Percentiles rank a stretch among this genome's conserved stretches.
Conservation (phyloP, 495 filamentous ascomycete genomes). For the Aspergillus affinis region DNA sequence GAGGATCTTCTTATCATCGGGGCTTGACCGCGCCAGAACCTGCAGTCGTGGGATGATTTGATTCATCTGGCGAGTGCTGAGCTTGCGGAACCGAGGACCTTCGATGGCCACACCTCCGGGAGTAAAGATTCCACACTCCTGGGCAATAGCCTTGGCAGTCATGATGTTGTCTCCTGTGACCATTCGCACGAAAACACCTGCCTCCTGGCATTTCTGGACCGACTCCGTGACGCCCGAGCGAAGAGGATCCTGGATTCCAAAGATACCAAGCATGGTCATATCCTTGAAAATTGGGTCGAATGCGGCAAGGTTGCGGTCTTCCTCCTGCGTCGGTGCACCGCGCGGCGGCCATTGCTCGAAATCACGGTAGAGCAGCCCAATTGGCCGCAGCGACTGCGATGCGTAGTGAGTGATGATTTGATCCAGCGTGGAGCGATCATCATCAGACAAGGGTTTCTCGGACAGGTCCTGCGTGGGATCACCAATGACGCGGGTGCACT, state of each 20-base stretch:
- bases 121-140: slow-evolving; percentile 79
- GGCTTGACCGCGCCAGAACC: slow-evolving; percentile 82
- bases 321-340: slow-evolving; percentile 61
- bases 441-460: slow-evolving; percentile 53
- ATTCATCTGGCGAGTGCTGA: slow-evolving; percentile 66
- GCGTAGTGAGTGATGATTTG: slow-evolving; percentile 75
- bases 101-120: slow-evolving; percentile 77
- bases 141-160: slow-evolving; percentile 83
- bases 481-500: slow-evolving; percentile 68
- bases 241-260: slow-evolving; percentile 87
- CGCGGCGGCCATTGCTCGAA: slow-evolving; percentile 87
- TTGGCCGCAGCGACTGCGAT: slow-evolving; percentile 78
- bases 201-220: slow-evolving; percentile 69
- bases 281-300: slow-evolving; percentile 80
- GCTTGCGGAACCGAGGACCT: slow-evolving; percentile 73
- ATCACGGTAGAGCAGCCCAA: slow-evolving; percentile 83
- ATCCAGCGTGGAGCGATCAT: slow-evolving; percentile 59
- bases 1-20: slow-evolving; percentile 79
- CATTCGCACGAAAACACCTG: slow-evolving; percentile 86
- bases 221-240: slow-evolving; percentile 74
- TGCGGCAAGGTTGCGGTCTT: slow-evolving; percentile 65
- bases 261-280: slow-evolving; percentile 75
- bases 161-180: slow-evolving; percentile 86
- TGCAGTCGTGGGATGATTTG: slow-evolving; percentile 71
- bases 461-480: slow-evolving; percentile 65